A percentile compares a stretch with the other conserved stretches of the same genome.
phyloP scores from a whole-genome alignment of 177 flowering plant species.

The Tripterygium wilfordii region DNA sequence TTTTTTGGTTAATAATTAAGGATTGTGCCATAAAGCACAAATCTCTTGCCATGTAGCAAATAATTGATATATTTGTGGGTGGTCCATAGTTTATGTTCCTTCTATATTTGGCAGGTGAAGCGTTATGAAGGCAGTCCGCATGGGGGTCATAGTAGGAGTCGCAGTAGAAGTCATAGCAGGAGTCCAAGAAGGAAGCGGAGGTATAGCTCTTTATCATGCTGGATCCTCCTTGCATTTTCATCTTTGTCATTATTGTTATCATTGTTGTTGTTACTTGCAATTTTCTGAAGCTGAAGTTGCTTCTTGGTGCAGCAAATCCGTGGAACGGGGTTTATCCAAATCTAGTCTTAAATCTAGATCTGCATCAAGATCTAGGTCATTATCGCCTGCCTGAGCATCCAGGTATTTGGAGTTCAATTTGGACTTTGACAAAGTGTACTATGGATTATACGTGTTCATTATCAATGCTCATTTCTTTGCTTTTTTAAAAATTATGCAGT shows the following conservation, averaged over 20 bases:
- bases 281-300: too few relatives aligned
- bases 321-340: background rate
- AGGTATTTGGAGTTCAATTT: background rate
- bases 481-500: too few relatives aligned
- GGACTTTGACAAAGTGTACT: too few relatives aligned
- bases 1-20: too few relatives aligned
- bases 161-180: constrained; percentile 36
- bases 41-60: too few relatives aligned
- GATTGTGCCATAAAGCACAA: too few relatives aligned
- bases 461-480: too few relatives aligned
- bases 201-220: background rate
- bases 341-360: background rate
- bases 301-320: background rate
- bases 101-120: constrained; percentile 37
- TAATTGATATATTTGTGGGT: too few relatives aligned
- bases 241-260: too few relatives aligned
- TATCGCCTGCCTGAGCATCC: background rate
- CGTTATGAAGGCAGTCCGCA: constrained; percentile 45
- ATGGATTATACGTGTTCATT: too few relatives aligned
- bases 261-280: too few relatives aligned
- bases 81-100: background rate
- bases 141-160: constrained; percentile 58
- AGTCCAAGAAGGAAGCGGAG: background rate
- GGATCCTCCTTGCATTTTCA: too few relatives aligned
- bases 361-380: constrained; percentile 1